Percentiles rank a stretch among this genome's conserved stretches.
Evolutionary conservation across 176 grass and related monocot genomes (phyloP).

Genomic region (Aegilops bicornis): DNA sequence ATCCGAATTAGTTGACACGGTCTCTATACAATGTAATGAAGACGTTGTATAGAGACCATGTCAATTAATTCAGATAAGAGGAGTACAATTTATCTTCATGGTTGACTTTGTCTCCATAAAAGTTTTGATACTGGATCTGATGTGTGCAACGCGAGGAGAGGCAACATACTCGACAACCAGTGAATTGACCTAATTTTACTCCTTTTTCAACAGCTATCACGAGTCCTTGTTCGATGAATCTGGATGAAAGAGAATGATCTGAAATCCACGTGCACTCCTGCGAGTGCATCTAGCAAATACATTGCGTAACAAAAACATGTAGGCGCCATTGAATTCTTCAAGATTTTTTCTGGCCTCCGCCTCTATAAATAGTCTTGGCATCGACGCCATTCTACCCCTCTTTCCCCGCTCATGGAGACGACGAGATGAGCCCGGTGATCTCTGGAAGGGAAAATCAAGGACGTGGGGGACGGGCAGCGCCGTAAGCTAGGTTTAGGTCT

Average conservation of each 20-base stretch:
- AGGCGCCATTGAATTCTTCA: conserved; percentile 40
- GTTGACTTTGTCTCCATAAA: too few species aligned
- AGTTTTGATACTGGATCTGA: too few species aligned
- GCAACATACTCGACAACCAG: neutral
- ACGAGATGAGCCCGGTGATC: too few species aligned
- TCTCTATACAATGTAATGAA: too few species aligned
- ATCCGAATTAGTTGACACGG: too few species aligned
- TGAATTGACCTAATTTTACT: neutral
- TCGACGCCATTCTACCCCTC: conserved; percentile 34
- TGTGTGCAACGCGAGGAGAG: neutral
- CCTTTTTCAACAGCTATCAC: too few species aligned
- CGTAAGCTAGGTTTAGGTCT: too few species aligned
- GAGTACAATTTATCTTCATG: too few species aligned
- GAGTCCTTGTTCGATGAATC: neutral
- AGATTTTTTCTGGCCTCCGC: conserved; percentile 8
- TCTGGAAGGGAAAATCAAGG: too few species aligned
- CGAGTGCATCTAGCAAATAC: conserved; percentile 23
- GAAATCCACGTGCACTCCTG: neutral
- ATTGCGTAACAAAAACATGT: conserved; percentile 1
- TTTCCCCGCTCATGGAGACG: neutral
- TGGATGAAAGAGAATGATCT: neutral
- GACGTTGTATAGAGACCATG: too few species aligned
- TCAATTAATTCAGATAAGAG: too few species aligned
- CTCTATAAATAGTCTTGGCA: conserved; percentile 40
- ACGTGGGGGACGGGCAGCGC: too few species aligned